Evolutionary conservation across 208 protist species (phyloP), one percentile per base, ranked within the genome.

Genomic region (Crithidia mellificae): DNA sequence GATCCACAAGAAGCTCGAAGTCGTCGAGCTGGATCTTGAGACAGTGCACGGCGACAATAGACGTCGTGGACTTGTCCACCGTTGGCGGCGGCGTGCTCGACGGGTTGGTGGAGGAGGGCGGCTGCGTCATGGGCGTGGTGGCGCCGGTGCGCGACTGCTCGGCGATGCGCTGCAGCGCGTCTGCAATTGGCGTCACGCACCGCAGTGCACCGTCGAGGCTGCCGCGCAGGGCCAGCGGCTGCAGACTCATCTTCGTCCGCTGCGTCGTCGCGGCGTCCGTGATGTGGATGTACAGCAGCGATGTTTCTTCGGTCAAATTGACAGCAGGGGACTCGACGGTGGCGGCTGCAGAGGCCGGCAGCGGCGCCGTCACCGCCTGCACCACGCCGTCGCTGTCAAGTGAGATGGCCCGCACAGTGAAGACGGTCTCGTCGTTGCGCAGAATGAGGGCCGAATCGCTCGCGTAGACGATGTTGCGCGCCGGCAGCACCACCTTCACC

Each of bases 401-500:
- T 36, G 54, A 68, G 63, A 83, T 61, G 63, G 74, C 58, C 9
- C 55, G 64, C 17, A 86, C 54, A 5, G 64, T 71, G 43, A 73
- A 62, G 8, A 70, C 19, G 2, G 67, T 67, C 53, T 86, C 80
- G 41, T 64, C 56, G 44, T 77, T 61, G 56, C 80, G 80, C 32
- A 66, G 27, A n/a, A 78, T 63, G 30, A 83, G 63, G 12, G 65
- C 41, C 5, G 61, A 47, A 25, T 72, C 59, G n/a, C 53, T 44
- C 14, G 74, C 68, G 24, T 47, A 53, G 44, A 85, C 22, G 49
- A 54, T 68, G 62, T 72, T 77, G 30, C 65, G 63, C 11, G 72
- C 67, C n/a, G 83, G 78, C 38, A 89, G 62, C 38, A 63, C 43
- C 3, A 92, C 17, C 38, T 73, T 76, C 19, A 86, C 49, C 24